phyloP scores from a whole-genome alignment of 495 filamentous ascomycete genomes.

The Xylaria curta region DNA sequence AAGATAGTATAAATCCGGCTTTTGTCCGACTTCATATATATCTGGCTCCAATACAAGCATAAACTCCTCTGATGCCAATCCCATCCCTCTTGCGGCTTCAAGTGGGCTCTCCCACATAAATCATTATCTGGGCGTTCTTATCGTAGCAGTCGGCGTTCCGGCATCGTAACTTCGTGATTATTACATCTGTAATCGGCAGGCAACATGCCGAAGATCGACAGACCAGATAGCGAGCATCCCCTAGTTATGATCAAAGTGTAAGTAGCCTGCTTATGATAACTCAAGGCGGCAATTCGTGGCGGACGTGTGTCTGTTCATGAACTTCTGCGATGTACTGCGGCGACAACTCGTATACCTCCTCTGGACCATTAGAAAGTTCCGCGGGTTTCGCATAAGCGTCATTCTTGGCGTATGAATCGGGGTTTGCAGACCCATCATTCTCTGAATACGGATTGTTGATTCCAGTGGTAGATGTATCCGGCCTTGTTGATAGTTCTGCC shows the following conservation, averaged over 20 bases:
- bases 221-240: not conserved
- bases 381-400: not conserved
- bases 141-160: not conserved
- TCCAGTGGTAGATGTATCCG: not conserved
- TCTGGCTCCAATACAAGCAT: too few relatives aligned
- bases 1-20: too few relatives aligned
- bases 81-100: not conserved
- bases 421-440: not conserved
- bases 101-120: not conserved
- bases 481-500: not conserved
- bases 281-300: conserved; percentile 21
- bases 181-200: not conserved
- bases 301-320: conserved; percentile 7
- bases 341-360: conserved; percentile 19
- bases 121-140: not conserved
- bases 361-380: not conserved
- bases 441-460: not conserved
- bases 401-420: not conserved
- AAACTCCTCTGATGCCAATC: not conserved
- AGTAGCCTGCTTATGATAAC: not conserved
- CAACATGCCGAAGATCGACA: not conserved
- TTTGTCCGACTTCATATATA: not conserved
- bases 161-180: not conserved
- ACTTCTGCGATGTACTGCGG: conserved; percentile 23
- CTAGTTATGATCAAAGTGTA: not conserved